These are phyloP conservation scores for Picea glauca DNA, from an alignment of 75 land plant genomes.

Conservation along the genomic window DNA sequence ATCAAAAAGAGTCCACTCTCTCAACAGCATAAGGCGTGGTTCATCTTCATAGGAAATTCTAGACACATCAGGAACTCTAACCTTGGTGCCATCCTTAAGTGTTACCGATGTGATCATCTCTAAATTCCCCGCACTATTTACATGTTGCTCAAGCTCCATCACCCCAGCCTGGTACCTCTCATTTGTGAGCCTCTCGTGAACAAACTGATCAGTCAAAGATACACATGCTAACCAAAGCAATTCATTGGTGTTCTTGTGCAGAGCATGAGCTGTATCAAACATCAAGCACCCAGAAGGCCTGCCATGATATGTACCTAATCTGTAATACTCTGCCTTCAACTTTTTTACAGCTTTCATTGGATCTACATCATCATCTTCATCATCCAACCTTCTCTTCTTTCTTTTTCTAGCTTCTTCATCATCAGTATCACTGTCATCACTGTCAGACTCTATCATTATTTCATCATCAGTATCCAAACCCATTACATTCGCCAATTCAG, in stretches of 20 bases:
- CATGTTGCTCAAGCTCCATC: constrained; percentile 85
- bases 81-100: constrained; percentile 89
- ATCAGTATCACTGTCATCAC: constrained; percentile 42
- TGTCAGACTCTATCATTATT: constrained; percentile 22
- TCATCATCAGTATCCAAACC: constrained; percentile 50
- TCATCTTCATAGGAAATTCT: constrained; percentile 88
- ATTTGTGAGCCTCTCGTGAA: constrained; percentile 82
- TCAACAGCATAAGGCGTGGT: constrained; percentile 87
- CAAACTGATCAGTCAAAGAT: constrained; percentile 88
- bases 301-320: constrained; percentile 85
- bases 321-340: constrained; percentile 62
- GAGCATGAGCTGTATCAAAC: constrained; percentile 78
- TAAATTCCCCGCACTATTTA: constrained; percentile 74
- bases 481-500: constrained; percentile 46
- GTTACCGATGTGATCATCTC: constrained; percentile 70
- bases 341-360: constrained; percentile 33
- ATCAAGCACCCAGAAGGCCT: constrained; percentile 83
- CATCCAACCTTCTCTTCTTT: constrained; percentile 14
- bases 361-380: constrained; percentile 30
- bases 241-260: constrained; percentile 91
- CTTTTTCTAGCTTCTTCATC: constrained; percentile 20
- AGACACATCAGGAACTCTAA: constrained; percentile 77
- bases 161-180: constrained; percentile 88
- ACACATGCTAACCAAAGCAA: constrained; percentile 95
- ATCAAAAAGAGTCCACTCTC: constrained; percentile 93